Conservation (phyloP, 352 stramenopile species). For the Pythium utonaiense region DNA sequence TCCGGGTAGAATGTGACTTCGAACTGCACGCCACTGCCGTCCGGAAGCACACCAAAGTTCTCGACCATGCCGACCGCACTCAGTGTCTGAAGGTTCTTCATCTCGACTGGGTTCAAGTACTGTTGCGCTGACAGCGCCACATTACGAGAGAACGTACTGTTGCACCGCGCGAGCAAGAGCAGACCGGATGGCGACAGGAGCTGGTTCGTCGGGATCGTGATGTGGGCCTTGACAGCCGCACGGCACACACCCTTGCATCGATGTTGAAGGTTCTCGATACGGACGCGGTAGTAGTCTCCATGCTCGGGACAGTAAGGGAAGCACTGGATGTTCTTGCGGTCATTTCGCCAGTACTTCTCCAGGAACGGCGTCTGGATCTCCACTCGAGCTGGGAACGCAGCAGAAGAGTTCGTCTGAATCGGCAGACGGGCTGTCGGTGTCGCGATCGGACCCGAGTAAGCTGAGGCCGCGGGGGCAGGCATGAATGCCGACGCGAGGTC, state of each 20-base stretch:
- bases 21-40: slow-evolving; percentile 51
- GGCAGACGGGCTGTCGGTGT: slow-evolving; percentile 24
- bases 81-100: slow-evolving; percentile 65
- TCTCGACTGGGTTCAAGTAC: slow-evolving; percentile 47
- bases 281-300: slow-evolving; percentile 87
- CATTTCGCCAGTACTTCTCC: slow-evolving; percentile 90
- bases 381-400: slow-evolving; percentile 47
- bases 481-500: slow-evolving; percentile 53
- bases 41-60: slow-evolving; percentile 38
- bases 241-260: slow-evolving; percentile 82
- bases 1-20: slow-evolving; percentile 85
- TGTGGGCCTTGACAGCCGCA: slow-evolving; percentile 66
- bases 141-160: slow-evolving; percentile 80
- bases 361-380: slow-evolving; percentile 81
- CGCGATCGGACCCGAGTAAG: slow-evolving; percentile 16
- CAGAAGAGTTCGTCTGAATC: slow-evolving; percentile 23
- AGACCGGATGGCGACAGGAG: slow-evolving; percentile 34
- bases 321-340: slow-evolving; percentile 91
- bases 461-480: slow-evolving; percentile 13
- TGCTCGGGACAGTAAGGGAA: slow-evolving; percentile 89
- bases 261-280: slow-evolving; percentile 83
- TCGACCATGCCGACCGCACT: slow-evolving; percentile 68
- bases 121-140: slow-evolving; percentile 45
- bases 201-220: slow-evolving; percentile 52
- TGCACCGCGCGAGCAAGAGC: slow-evolving; percentile 72